Base-by-base conservation (phyloP, 1,139 yeast genomes). In the Candida sp. region DNA sequence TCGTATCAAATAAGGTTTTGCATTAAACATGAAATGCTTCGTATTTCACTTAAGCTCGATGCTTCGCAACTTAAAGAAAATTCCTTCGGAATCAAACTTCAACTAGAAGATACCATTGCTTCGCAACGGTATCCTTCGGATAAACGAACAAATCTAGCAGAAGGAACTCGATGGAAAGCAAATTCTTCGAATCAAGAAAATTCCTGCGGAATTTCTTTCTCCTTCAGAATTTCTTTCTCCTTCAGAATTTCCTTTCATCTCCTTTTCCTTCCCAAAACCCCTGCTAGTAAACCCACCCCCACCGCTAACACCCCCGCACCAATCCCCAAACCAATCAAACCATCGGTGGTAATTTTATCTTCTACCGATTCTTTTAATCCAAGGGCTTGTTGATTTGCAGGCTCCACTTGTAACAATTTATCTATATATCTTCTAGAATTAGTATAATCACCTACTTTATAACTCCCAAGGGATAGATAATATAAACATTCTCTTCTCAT, bases 401-500 rank as follows among this genome's bases (percentile, higher is more conserved):
- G 97, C 60, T 93, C 99, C 47, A 83, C 82, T 38, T 74, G 72
- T 40, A 88, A 71, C 49, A 95, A 67, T 2, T 86, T 80, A 44
- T 90, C 96, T 5, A 90, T 82, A 62, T 91, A 95, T 50, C 93
- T 71, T 54, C 95, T 81, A 6, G 98, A 93, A 59, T 87, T 87
- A 25, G 85, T 69, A 58, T 85, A 90, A 58, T 93, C 97, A 11
- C 96, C 95, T 8, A 89, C 71, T 63, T 93, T 93, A 65, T 79
- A 90, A 43, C 95, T 84, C 1, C 98, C 98, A 46, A 95, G 74
- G 5, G 96, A 79, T 48, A 95, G 70, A 63, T 93, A 95, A 60
- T 90, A 95, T 39, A 93, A 73, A 48, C 95, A 85, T 61, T 95
- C 99, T 47, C 97, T 75, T 53, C 97, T 78, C 66, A 97, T 79